Conservation (phyloP, 257 asterid genomes). For the Ocimum tenuiflorum region DNA sequence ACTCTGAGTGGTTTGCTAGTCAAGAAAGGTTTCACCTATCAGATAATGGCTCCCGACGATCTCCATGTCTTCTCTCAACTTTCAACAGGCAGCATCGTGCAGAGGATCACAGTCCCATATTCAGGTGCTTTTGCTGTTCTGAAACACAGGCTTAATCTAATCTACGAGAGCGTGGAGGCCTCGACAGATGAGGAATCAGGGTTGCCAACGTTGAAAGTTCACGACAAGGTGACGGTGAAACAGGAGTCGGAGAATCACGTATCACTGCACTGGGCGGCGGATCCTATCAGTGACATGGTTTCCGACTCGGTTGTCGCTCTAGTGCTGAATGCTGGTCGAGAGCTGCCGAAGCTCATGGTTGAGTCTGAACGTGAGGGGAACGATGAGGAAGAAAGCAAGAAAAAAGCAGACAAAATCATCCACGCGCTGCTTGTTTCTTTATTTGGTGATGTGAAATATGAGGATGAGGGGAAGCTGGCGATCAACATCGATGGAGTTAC, state of each 20-base stretch:
- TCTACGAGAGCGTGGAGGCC: slow-evolving; percentile 77
- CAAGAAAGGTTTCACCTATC: slow-evolving; percentile 94
- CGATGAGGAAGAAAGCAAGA: slow-evolving; percentile 55
- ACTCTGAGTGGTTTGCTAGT: slow-evolving; percentile 81
- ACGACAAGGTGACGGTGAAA: slow-evolving; percentile 68
- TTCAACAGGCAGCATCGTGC: slow-evolving; percentile 74
- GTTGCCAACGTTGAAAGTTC: slow-evolving; percentile 58
- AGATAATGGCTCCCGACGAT: slow-evolving; percentile 93
- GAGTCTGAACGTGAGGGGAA: slow-evolving; percentile 44
- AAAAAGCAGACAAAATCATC: slow-evolving; percentile 63
- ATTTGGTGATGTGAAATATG: slow-evolving; percentile 77
- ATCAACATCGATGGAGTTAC: slow-evolving; percentile 66
- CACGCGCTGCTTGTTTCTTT: slow-evolving; percentile 79
- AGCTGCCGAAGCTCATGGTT: slow-evolving; percentile 40
- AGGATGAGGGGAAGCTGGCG: slow-evolving; percentile 54
- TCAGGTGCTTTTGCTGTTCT: slow-evolving; percentile 93
- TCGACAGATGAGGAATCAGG: slow-evolving; percentile 77
- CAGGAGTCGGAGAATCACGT: slow-evolving; percentile 81
- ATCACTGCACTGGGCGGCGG: slow-evolving; percentile 93
- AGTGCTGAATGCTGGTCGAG: slow-evolving; percentile 72
- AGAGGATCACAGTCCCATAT: slow-evolving; percentile 87
- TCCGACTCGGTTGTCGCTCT: slow-evolving; percentile 85
- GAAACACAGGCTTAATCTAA: slow-evolving; percentile 77
- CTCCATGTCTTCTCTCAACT: slow-evolving; percentile 84
- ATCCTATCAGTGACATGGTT: slow-evolving; percentile 93